These are phyloP conservation scores for Orbilia oligospora DNA, from an alignment of 2,329 filamentous ascomycete species.

Conservation along the genomic window DNA sequence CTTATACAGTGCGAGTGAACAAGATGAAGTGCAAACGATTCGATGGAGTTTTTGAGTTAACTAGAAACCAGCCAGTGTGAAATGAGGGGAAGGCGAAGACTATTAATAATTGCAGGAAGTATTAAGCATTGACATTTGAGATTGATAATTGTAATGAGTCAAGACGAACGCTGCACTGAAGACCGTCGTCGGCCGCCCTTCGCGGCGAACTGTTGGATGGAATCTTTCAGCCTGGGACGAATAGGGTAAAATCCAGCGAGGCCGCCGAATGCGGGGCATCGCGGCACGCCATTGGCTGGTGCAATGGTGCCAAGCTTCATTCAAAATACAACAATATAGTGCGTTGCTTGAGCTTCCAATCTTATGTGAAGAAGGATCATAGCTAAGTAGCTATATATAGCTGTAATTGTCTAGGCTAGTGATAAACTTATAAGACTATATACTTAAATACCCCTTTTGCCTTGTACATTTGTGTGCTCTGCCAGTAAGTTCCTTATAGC, in stretches of 20 bases:
- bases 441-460: too few species aligned
- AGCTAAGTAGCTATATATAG: too few species aligned
- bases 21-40: background rate
- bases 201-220: conserved; percentile 2
- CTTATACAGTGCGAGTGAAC: background rate
- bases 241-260: conserved; percentile 29
- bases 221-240: conserved; percentile 38
- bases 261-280: conserved; percentile 55
- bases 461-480: too few species aligned
- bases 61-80: conserved; percentile 19
- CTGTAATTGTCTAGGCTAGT: too few species aligned
- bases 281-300: background rate
- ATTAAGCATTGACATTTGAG: conserved; percentile 31
- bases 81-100: background rate
- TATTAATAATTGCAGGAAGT: conserved; percentile 33
- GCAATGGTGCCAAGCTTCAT: background rate
- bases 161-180: background rate
- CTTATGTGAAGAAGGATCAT: too few species aligned
- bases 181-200: conserved; percentile 52
- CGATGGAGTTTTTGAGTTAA: background rate
- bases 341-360: background rate
- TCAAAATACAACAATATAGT: background rate
- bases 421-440: too few species aligned
- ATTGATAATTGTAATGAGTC: conserved; percentile 40
- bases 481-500: too few species aligned